phyloP scores from a whole-genome alignment of 179 eudicot genomes.

The Silene noctiflora region DNA sequence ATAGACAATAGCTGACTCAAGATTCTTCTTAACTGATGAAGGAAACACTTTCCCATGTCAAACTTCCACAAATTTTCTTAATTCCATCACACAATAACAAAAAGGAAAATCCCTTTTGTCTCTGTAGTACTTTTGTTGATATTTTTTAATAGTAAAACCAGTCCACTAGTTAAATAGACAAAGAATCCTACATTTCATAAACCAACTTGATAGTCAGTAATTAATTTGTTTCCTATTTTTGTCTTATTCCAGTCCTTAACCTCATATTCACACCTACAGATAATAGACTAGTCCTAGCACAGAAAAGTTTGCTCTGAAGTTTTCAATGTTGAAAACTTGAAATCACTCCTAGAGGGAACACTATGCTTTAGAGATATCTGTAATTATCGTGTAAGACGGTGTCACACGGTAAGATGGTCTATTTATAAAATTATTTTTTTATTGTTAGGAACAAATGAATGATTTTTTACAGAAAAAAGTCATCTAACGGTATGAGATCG shows the following conservation, averaged over 20 bases:
- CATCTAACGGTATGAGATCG: too few relatives aligned
- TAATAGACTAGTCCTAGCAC: conserved; percentile 19
- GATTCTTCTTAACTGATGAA: conserved; percentile 35
- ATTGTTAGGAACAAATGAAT: too few relatives aligned
- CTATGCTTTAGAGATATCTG: background rate
- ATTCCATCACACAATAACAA: conserved; percentile 11
- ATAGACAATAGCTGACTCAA: conserved; percentile 38
- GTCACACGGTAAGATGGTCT: too few relatives aligned
- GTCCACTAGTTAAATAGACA: conserved; percentile 15
- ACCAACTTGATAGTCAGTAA: conserved; percentile 26
- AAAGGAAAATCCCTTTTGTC: conserved; percentile 21
- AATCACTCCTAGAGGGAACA: background rate
- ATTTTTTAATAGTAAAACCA: background rate
- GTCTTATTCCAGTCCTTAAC: conserved; percentile 31
- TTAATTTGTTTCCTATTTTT: conserved; percentile 36
- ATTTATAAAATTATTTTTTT: too few relatives aligned
- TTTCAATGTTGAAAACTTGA: background rate
- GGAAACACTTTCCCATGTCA: conserved; percentile 40
- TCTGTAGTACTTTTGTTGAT: conserved; percentile 16
- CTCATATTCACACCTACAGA: conserved; percentile 12
- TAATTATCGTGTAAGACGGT: too few relatives aligned
- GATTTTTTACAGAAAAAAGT: too few relatives aligned
- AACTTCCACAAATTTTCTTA: conserved; percentile 31
- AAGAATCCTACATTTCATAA: conserved; percentile 21
- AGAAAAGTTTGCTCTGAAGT: conserved; percentile 19